These are phyloP conservation scores for Rhodotorula sp. DNA, from an alignment of 1,284 basidiomycete genomes.

Conservation along the genomic window DNA sequence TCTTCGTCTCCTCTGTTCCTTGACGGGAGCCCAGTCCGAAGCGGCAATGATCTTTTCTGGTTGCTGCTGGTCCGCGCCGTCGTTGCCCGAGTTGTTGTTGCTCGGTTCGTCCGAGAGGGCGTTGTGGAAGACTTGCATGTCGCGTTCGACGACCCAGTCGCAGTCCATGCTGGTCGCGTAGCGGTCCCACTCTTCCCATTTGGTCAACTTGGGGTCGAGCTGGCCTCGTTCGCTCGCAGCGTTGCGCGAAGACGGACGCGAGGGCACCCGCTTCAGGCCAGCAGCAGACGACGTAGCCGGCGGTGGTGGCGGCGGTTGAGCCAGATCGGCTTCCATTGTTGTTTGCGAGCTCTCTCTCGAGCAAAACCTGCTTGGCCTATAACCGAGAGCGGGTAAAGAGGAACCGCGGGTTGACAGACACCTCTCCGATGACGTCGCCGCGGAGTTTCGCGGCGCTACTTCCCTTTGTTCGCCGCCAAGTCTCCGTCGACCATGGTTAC, in stretches of 20 bases:
- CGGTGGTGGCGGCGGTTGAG: not conserved
- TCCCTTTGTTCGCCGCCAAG: too few relatives aligned
- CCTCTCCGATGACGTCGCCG: too few relatives aligned
- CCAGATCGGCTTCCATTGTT: slow-evolving; percentile 1
- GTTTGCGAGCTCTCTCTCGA: too few relatives aligned
- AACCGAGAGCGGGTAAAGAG: too few relatives aligned
- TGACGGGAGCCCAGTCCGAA: slow-evolving; percentile 90
- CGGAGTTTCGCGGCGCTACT: too few relatives aligned
- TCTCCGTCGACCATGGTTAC: too few relatives aligned
- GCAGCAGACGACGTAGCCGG: not conserved
- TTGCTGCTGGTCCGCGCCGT: not conserved
- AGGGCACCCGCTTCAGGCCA: not conserved
- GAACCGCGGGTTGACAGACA: too few relatives aligned
- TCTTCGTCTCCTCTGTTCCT: slow-evolving; percentile 64
- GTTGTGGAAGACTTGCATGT: slow-evolving; percentile 37
- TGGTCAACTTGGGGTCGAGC: not conserved
- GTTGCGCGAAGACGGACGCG: not conserved
- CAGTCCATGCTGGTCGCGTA: slow-evolving; percentile 22
- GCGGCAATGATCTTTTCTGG: slow-evolving; percentile 76
- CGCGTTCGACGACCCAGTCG: slow-evolving; percentile 40
- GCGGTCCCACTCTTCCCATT: slow-evolving; percentile 19
- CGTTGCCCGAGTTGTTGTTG: not conserved
- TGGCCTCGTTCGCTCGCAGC: not conserved
- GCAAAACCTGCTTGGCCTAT: too few relatives aligned
- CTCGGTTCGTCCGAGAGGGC: slow-evolving; percentile 30